Base-by-base conservation (phyloP, 306 rosid genomes). In the Ziziphus jujuba region DNA sequence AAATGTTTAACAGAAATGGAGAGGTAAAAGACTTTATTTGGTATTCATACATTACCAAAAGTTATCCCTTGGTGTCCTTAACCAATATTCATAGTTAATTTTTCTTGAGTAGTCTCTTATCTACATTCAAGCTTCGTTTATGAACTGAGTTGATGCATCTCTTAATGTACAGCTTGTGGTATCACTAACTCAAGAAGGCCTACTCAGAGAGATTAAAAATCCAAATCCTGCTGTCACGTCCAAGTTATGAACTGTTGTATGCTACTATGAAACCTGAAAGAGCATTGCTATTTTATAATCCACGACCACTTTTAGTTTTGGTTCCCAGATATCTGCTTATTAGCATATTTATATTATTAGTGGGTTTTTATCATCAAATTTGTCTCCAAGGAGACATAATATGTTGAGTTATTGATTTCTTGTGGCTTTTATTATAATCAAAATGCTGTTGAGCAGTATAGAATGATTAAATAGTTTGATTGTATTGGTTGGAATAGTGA, bases 1-100 rank as follows among this genome's bases (percentile, higher is more conserved):
- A 84, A 66, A 90, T 93, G 97, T 93, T 93, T 77, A 90, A 86
- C 62, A 82, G 70, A 68, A 86, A 86, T 28, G 97, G 97, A 81
- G 96, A 93, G 97, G 97, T 93, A 80, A 64, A 59, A 24, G 74
- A 34, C 61, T 51, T 59, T 31, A 51, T 48, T 56, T 63, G 58
- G 28, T 51, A 28, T 49, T 56, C 52, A 14, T 59, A 16, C 17
- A 16, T 67, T 9, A 47, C 54, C 33, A 65, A 55, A 61, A 33
- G 17, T 48, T 66, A 50, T 62, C 56, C 45, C 56, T 13, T 51
- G 34, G 34, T 47, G 16, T 59, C 45, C 56, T 49, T 38, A 7
- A n/a, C 13, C 51, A 52, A 52, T 62, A 34, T 44, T 58, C 20
- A 14, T 13, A 23, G 23, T 40, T 45, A 20, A 12, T 7, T 12